These are phyloP conservation scores for Nemania serpens DNA, from an alignment of 2,329 filamentous ascomycete species.

Conservation along the genomic window DNA sequence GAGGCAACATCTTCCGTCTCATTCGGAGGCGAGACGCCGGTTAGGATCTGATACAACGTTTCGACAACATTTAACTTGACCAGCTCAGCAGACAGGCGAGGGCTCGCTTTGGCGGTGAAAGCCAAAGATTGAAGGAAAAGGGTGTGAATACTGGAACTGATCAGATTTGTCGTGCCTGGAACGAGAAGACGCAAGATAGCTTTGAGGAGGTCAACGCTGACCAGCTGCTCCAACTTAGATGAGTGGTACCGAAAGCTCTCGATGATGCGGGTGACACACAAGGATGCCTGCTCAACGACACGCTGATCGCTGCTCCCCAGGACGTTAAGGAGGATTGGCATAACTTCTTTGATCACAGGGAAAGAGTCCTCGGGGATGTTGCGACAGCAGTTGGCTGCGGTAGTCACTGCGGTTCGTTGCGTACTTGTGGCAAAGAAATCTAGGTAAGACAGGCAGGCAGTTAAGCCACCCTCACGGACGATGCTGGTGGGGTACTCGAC, in stretches of 20 bases:
- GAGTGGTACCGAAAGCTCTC: constrained; percentile 94
- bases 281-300: constrained; percentile 93
- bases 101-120: constrained; percentile 87
- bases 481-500: constrained; percentile 94
- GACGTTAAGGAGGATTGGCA: constrained; percentile 92
- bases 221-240: constrained; percentile 86
- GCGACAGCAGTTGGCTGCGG: constrained; percentile 95
- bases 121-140: constrained; percentile 92
- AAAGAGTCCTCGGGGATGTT: constrained; percentile 97
- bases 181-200: constrained; percentile 85
- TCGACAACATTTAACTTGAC: constrained; percentile 97
- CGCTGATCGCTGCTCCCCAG: constrained; percentile 91
- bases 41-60: constrained; percentile 95
- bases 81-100: constrained; percentile 82
- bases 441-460: constrained; percentile 92
- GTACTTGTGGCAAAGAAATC: constrained; percentile 98
- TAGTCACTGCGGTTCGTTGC: constrained; percentile 94
- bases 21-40: constrained; percentile 87
- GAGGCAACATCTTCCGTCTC: constrained; percentile 77
- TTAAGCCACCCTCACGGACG: constrained; percentile 91
- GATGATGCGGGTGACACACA: constrained; percentile 93
- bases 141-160: constrained; percentile 92
- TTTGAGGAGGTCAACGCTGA: constrained; percentile 83
- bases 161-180: constrained; percentile 93
- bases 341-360: constrained; percentile 87